phyloP scores from a whole-genome alignment of 192 early-diverging fungal genomes.

The Entomortierella chlamydospora region DNA sequence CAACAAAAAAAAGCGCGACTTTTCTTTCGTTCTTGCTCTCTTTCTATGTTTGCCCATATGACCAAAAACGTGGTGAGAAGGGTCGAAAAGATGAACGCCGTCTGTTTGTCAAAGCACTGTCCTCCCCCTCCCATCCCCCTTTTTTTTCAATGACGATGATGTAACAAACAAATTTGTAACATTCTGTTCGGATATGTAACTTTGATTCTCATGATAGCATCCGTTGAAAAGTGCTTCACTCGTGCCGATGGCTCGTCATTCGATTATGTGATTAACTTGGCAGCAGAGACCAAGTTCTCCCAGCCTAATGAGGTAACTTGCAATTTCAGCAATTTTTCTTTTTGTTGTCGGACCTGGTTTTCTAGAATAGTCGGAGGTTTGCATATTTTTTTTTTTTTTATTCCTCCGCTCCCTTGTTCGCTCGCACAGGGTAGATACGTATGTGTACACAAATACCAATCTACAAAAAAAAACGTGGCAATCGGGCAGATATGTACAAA shows the following conservation, averaged over 20 bases:
- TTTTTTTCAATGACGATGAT: too few relatives aligned
- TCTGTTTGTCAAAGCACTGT: too few relatives aligned
- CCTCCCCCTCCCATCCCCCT: too few relatives aligned
- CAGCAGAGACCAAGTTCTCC: slow-evolving; percentile 94
- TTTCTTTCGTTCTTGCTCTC: too few relatives aligned
- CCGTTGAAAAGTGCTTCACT: slow-evolving; percentile 78
- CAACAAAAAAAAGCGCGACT: too few relatives aligned
- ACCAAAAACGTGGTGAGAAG: neutral
- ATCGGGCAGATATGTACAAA: neutral
- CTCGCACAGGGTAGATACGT: too few relatives aligned
- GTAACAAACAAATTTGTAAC: too few relatives aligned
- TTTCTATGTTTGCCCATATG: too few relatives aligned
- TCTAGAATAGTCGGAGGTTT: neutral
- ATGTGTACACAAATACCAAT: neutral
- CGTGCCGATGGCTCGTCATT: slow-evolving; percentile 74
- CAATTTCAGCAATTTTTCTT: neutral
- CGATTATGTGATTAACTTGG: slow-evolving; percentile 96
- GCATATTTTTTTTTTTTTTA: neutral
- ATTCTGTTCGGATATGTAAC: neutral
- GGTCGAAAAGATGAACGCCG: neutral
- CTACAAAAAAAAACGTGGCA: neutral
- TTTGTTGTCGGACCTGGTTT: neutral
- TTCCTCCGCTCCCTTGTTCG: neutral
- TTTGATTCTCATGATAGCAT: slow-evolving; percentile 58
- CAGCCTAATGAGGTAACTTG: slow-evolving; percentile 78